phyloP scores from a whole-genome alignment of 108 stramenopile species.

The Nannochloropsis salina region DNA sequence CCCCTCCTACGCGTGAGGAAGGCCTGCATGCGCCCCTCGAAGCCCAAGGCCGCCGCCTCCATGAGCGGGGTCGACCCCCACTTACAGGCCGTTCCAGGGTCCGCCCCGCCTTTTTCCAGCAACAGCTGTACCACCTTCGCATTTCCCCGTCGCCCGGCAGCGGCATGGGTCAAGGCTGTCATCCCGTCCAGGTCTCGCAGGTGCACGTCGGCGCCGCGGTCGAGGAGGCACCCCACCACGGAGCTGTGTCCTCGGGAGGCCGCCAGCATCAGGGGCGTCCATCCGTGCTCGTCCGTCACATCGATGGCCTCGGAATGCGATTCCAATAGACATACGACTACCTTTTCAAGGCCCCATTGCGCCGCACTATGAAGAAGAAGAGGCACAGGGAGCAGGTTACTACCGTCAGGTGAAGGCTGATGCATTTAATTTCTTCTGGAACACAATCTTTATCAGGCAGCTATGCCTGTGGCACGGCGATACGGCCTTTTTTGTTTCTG shows the following conservation, averaged over 20 bases:
- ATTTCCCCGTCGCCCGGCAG: neutral
- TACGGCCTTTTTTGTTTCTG: too few species aligned
- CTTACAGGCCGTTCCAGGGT: neutral
- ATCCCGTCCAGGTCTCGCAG: neutral
- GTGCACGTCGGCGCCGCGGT: neutral
- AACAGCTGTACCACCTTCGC: neutral
- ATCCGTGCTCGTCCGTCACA: neutral
- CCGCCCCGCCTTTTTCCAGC: neutral
- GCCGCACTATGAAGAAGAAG: neutral
- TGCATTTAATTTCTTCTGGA: too few species aligned
- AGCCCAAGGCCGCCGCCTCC: conserved; percentile 4
- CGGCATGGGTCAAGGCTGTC: neutral
- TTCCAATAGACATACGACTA: neutral
- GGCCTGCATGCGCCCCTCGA: neutral
- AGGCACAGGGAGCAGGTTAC: too few species aligned
- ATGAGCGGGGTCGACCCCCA: neutral
- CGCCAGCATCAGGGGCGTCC: conserved; percentile 21
- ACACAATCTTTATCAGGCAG: too few species aligned
- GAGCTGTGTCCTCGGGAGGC: neutral
- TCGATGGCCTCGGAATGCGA: neutral
- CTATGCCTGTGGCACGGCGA: too few species aligned
- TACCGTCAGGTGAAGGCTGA: too few species aligned
- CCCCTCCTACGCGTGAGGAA: neutral
- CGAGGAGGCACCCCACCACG: conserved; percentile 16
- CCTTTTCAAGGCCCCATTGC: neutral